Evolutionary conservation across 441 rosid species (phyloP), one percentile per base, ranked within the genome.

Genomic region (Arabidopsis hybrid): DNA sequence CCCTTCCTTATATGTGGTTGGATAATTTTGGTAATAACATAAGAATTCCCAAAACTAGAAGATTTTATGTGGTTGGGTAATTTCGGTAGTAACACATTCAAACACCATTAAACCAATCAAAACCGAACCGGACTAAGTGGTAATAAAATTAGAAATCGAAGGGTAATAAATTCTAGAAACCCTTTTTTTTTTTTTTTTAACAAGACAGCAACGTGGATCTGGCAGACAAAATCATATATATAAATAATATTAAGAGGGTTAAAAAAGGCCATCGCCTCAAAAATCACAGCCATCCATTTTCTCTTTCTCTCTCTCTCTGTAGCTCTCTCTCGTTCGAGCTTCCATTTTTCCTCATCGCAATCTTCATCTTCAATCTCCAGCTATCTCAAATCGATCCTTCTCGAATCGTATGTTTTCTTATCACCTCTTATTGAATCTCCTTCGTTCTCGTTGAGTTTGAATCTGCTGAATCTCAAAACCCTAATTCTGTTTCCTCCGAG

Each of bases 331-430:
- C 67, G 63, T 58, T 63, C 61, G 70, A 75, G 60, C 78, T 80
- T 76, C 85, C 40, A 50, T 57, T 58, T 79, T 46, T 43, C 78
- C 61, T 72, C 71, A 69, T 74, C 77, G 71, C 80, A 57, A 65
- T 60, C 56, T 49, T 21, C 26, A 21, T 18, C 73, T n/a, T 56
- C 74, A 4, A 4, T 74, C 76, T 61, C 9, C 51, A 14, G 32
- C 71, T 73, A 73, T 65, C 77, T 60, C 72, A 39, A 50, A 59
- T 69, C 82, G 80, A 81, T 85, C 83, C 49, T 60, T 36, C 63
- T 60, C 42, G n/a, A 59, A 65, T 80, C 71, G 91, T 87, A 78
- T 75, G 91, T 85, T 45, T 34, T 42, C 70, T 42, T 6, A 61
- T 69, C 39, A 12, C 42, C 82, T 84, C 75, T 29, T 18, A 5